Evolutionary conservation across 2,329 filamentous ascomycete genomes (phyloP), one percentile per base, ranked within the genome.

Genomic region (Phialophora macrospora): DNA sequence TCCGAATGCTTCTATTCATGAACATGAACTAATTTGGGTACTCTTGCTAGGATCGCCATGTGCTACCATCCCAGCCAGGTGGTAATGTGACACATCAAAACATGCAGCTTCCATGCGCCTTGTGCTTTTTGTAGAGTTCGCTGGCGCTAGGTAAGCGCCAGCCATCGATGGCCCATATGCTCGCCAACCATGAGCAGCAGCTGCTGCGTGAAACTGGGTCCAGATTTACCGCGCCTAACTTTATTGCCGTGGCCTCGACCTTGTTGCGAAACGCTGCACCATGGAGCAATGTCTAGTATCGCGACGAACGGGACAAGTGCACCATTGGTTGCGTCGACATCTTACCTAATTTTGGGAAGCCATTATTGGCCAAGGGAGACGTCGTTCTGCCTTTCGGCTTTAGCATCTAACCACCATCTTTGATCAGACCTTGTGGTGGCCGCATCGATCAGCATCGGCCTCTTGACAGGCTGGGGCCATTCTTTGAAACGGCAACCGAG

Each of bases 161-260:
- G 22, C 48, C 48, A 3, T 24, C 9, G 14, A 17, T 26, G 48
- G 17, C 38, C 26, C 24, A 22, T 24, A 12, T 49, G n/a, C 28
- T 58, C 44, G 44, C 38, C 55, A 48, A 58, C 41, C 55, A 48
- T 48, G 55, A 26, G 24, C 32, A 46, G 22, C 34, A 34, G 9
- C n/a, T 17, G 28, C 20, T 14, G 26, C 48, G 26, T 51, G 48
- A 51, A 28, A 51, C 48, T 51, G 48, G 20, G 12, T 6, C 22
- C 24, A 17, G 14, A 22, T 2, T n/a, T 28, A 20, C 11, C 55
- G 55, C 55, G 55, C 20, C 17, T 58, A 58, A 14, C 14, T 20
- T 44, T 1, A 49, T 34, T 11, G n/a, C 9, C 22, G 3, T 49
- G 41, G 41, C n/a, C 26, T 41, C 44, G 14, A 49, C 22, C n/a